Evolutionary conservation across 2,329 filamentous ascomycete genomes (phyloP).

Genomic region (Berkeleyomyces rouxiae): DNA sequence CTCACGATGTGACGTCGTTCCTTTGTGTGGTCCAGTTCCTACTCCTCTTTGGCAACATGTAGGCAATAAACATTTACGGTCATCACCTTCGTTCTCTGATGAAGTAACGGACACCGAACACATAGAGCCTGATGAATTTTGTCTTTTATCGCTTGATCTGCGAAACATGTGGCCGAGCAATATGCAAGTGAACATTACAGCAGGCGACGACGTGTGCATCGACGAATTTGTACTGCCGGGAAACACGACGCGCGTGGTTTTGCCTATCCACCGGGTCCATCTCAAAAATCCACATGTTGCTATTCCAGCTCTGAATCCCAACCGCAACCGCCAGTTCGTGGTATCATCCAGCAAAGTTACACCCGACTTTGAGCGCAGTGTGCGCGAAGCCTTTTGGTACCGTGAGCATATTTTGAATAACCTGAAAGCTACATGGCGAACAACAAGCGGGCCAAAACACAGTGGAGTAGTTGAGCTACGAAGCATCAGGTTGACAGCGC

Average conservation of each 20-base stretch:
- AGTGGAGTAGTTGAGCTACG: conserved; percentile 60
- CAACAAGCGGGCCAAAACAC: conserved; percentile 32
- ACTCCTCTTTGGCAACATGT: conserved; percentile 38
- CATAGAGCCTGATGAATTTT: conserved; percentile 31
- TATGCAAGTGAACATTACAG: conserved; percentile 47
- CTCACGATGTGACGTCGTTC: conserved; percentile 59
- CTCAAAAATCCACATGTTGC: conserved; percentile 59
- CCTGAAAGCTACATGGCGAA: conserved; percentile 56
- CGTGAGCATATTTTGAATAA: conserved; percentile 61
- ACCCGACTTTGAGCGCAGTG: conserved; percentile 61
- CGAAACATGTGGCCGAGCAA: conserved; percentile 81
- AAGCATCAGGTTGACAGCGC: conserved; percentile 51
- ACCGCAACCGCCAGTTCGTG: conserved; percentile 80
- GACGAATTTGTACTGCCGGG: conserved; percentile 46
- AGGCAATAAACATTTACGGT: conserved; percentile 3
- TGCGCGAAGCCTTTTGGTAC: conserved; percentile 81
- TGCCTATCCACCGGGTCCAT: conserved; percentile 61
- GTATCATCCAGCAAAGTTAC: conserved; percentile 66
- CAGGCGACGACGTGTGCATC: conserved; percentile 31
- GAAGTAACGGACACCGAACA: neutral
- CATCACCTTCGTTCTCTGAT: neutral
- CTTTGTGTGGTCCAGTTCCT: conserved; percentile 52
- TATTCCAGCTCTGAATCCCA: conserved; percentile 65
- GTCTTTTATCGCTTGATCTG: conserved; percentile 65
- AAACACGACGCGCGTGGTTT: conserved; percentile 55